phyloP scores from a whole-genome alignment of 1,284 basidiomycete genomes.

The Psilocybe mexicana region DNA sequence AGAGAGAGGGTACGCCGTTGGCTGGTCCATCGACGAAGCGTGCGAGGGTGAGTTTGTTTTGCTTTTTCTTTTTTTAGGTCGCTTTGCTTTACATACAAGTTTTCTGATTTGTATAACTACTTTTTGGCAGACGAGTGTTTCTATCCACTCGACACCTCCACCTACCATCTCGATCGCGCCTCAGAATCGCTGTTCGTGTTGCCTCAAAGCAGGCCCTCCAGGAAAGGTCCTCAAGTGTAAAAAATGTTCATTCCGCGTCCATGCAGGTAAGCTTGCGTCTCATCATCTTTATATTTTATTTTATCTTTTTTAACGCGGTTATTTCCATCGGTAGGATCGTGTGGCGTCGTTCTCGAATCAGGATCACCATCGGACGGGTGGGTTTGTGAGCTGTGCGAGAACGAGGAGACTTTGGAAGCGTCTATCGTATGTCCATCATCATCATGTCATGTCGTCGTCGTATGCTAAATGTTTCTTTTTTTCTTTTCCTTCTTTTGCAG shows the following conservation, averaged over 20 bases:
- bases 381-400: constrained; percentile 85
- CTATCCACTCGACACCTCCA: constrained; percentile 59
- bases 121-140: constrained; percentile 49
- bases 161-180: constrained; percentile 48
- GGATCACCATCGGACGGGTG: constrained; percentile 61
- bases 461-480: neutral
- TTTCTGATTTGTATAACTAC: neutral
- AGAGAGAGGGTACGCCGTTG: constrained; percentile 79
- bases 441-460: constrained; percentile 1
- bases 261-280: constrained; percentile 54
- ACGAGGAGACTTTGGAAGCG: constrained; percentile 75
- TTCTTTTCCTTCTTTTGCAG: constrained; percentile 34
- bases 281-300: constrained; percentile 8
- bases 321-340: constrained; percentile 45
- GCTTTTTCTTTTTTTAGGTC: neutral
- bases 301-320: constrained; percentile 2
- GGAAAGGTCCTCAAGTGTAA: constrained; percentile 80
- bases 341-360: constrained; percentile 69
- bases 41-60: constrained; percentile 54
- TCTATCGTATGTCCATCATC: constrained; percentile 56
- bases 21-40: constrained; percentile 63
- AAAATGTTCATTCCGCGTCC: constrained; percentile 74
- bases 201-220: constrained; percentile 70
- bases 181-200: constrained; percentile 75
- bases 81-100: no score